These are phyloP conservation scores for Microglena sp. DNA, from an alignment of 139 green algal genomes.

Conservation along the genomic window DNA sequence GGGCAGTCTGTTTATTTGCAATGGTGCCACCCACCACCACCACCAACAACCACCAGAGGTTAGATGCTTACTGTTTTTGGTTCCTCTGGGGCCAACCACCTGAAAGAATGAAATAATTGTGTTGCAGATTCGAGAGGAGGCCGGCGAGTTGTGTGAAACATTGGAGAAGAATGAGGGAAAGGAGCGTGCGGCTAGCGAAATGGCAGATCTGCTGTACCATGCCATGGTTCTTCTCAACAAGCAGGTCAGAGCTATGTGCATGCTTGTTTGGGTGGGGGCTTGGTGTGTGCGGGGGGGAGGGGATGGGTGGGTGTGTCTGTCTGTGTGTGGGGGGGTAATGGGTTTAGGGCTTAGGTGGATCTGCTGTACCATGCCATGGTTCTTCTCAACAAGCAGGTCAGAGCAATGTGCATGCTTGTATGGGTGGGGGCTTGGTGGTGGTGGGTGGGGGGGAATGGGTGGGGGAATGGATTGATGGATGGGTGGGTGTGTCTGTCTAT, in stretches of 20 bases:
- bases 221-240: constrained; percentile 85
- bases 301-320: not conserved
- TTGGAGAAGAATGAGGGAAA: constrained; percentile 74
- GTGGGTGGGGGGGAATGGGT: not conserved
- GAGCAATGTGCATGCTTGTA: not conserved
- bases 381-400: constrained; percentile 68
- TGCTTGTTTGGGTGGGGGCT: not conserved
- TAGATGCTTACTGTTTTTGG: no score
- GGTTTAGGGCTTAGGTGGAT: constrained; percentile 51
- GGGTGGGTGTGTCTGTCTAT: no score
- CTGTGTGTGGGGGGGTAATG: not conserved
- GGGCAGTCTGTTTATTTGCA: no score
- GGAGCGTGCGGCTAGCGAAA: constrained; percentile 78
- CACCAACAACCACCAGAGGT: no score
- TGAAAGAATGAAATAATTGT: no score
- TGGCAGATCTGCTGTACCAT: constrained; percentile 96
- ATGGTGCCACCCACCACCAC: no score
- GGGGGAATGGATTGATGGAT: not conserved
- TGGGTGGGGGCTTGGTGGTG: not conserved
- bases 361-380: constrained; percentile 96
- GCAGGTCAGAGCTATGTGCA: constrained; percentile 37
- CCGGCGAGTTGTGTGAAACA: constrained; percentile 83
- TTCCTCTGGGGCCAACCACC: no score
- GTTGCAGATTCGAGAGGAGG: constrained; percentile 47
- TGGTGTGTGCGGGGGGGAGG: not conserved